Evolutionary conservation across 495 filamentous ascomycete genomes (phyloP), one percentile per base, ranked within the genome.

Genomic region (Cenococcum geophilum): DNA sequence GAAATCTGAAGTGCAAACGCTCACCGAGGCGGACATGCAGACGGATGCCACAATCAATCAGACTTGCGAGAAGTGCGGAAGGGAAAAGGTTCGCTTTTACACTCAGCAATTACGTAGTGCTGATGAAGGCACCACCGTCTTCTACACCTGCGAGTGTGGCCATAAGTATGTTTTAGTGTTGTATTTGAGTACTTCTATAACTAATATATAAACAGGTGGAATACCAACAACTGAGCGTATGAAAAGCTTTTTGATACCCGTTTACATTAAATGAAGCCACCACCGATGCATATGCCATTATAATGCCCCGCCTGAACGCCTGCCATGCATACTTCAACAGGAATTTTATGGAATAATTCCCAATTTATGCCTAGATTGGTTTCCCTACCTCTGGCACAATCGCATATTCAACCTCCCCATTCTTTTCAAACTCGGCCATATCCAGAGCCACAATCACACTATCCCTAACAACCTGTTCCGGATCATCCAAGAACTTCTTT

Each of bases 361-460:
- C 35, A 16, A 48, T 11, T 53, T 55, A 64, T 10, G 45, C 64
- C 18, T 23, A 58, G 23, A 64, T 43, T 6, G 64, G 20, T 50
- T 61, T 57, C 18, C 27, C 63, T 48, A 51, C 23, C 65, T 87
- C 83, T 9, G 89, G 91, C 56, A 97, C 81, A 67, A 95, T 76
- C 23, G 92, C 95, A 78, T 99, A 99, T 69, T 99, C 90, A 18
- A 83, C 75, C 74, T 95, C 82, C 18, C 88, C 88, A 69, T 82
- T 89, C 80, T 88, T 91, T 80, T 99, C 93, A 70, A 87, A 96
- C 72, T 95, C 91, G 1, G 91, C 93, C 95, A 99, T 99, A 72
- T 99, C 93, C 57, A 99, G 76, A 20, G 93, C 93, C 53, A 99
- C 93, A 65, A 96, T 81, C 34, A 96, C 85, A 71, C 92, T 97